Evolutionary conservation across 768 basidiomycete species (phyloP).

Genomic region (Rhizopogon vesiculosus): DNA sequence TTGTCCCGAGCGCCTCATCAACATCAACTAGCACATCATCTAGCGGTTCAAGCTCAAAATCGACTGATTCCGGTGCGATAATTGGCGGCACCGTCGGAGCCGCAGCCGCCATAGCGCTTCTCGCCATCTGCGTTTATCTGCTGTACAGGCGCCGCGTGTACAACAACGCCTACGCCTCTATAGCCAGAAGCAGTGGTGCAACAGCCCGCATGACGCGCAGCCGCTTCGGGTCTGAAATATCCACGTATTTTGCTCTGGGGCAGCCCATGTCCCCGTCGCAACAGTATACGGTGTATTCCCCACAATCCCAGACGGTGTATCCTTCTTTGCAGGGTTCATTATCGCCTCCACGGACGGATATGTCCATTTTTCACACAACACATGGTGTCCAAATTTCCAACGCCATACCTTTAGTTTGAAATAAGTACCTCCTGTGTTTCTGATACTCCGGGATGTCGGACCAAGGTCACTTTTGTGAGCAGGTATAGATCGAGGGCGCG

Average conservation of each 20-base stretch:
- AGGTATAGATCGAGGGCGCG: no score
- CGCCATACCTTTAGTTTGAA: constrained; percentile 18
- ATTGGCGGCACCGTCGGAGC: constrained; percentile 19
- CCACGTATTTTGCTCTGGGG: neutral
- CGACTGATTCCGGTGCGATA: constrained; percentile 12
- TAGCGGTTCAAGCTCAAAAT: constrained; percentile 1
- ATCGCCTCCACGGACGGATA: constrained; percentile 10
- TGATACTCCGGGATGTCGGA: no score
- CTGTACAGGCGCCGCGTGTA: constrained; percentile 10
- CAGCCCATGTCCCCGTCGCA: neutral
- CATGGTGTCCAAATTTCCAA: neutral
- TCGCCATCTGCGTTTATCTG: constrained; percentile 11
- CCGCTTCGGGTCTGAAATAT: constrained; percentile 7
- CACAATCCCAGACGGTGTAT: neutral
- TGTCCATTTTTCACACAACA: constrained; percentile 4
- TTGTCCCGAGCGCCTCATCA: neutral
- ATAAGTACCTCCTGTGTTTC: neutral
- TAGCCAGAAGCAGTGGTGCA: neutral
- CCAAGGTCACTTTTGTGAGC: no score
- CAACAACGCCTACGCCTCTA: neutral
- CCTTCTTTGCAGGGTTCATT: neutral
- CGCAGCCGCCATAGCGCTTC: constrained; percentile 9
- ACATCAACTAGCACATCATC: neutral
- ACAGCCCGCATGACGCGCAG: constrained; percentile 2
- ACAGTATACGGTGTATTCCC: neutral